Percentiles rank a stretch among this genome's conserved stretches.
These are phyloP conservation scores for Polysphondylium violaceum DNA, from an alignment of 78 protist species.

Conservation along the genomic window DNA sequence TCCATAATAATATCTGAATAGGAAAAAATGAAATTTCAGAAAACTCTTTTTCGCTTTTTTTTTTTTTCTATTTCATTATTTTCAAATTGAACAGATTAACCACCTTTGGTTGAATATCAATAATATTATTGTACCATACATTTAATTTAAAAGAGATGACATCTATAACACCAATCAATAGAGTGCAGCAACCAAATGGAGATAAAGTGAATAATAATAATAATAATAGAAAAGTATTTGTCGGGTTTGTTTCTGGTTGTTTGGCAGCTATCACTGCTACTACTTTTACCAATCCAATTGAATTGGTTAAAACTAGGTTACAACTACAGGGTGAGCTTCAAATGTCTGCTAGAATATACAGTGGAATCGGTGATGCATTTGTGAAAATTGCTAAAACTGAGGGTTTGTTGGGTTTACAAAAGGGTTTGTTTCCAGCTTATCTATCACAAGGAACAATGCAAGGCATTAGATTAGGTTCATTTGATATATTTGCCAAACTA, in stretches of 20 bases:
- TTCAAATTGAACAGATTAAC: too few relatives aligned
- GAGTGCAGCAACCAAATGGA: too few relatives aligned
- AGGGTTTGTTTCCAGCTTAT: slow-evolving; percentile 77
- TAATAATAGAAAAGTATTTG: too few relatives aligned
- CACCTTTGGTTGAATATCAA: too few relatives aligned
- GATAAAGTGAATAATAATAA: too few relatives aligned
- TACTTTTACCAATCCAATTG: slow-evolving; percentile 59
- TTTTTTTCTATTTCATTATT: too few relatives aligned
- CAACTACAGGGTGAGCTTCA: slow-evolving; percentile 48
- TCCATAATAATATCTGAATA: too few relatives aligned
- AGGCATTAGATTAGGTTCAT: slow-evolving; percentile 58
- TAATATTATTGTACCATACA: too few relatives aligned
- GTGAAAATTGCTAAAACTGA: slow-evolving; percentile 33
- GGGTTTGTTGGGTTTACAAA: slow-evolving; percentile 54
- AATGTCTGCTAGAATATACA: slow-evolving; percentile 49
- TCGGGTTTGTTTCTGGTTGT: slow-evolving; percentile 57
- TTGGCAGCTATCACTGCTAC: slow-evolving; percentile 66
- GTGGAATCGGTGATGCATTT: slow-evolving; percentile 64
- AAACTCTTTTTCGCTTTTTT: too few relatives aligned
- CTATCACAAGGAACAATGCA: slow-evolving; percentile 70
- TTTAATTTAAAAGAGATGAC: too few relatives aligned
- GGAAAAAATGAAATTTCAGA: too few relatives aligned
- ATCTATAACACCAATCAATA: too few relatives aligned
- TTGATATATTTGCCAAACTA: slow-evolving; percentile 16
- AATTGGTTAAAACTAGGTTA: slow-evolving; percentile 40